Conservation (phyloP, 306 rosid genomes). For the Begonia fuchsioides region DNA sequence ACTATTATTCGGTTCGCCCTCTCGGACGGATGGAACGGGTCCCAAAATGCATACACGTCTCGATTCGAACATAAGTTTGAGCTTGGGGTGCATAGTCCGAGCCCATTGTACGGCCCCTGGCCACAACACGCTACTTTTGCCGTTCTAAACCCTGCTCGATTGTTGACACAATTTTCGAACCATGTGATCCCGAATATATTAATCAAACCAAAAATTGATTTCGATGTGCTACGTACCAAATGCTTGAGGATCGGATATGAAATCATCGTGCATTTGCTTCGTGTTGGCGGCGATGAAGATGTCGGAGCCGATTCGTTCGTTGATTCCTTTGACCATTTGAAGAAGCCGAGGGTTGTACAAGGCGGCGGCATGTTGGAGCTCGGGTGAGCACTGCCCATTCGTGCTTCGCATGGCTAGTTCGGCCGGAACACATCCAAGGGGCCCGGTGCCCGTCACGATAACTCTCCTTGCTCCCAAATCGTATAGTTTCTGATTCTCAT, state of each 20-base stretch:
- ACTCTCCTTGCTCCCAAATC: conserved; percentile 43
- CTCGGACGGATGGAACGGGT: conserved; percentile 69
- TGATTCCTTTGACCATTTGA: conserved; percentile 22
- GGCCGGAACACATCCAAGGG: conserved; percentile 36
- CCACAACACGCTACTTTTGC: conserved; percentile 58
- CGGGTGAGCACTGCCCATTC: conserved; percentile 31
- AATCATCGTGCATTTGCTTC: conserved; percentile 27
- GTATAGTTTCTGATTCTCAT: conserved; percentile 16
- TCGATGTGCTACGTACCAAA: conserved; percentile 17
- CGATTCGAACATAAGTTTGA: conserved; percentile 68
- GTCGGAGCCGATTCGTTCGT: conserved; percentile 14
- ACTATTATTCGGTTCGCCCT: conserved; percentile 45
- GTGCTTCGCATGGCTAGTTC: conserved; percentile 28
- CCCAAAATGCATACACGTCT: conserved; percentile 67
- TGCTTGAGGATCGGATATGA: conserved; percentile 24
- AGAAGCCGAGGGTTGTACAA: conserved; percentile 19
- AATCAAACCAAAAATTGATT: background rate
- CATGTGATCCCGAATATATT: background rate
- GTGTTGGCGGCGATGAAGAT: conserved; percentile 35
- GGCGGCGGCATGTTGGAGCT: conserved; percentile 25
- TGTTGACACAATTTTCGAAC: background rate
- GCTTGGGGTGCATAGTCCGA: conserved; percentile 45
- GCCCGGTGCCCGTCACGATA: conserved; percentile 41
- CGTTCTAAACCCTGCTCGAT: conserved; percentile 34
- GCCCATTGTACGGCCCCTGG: conserved; percentile 55